Evolutionary conservation across 441 rosid genomes (phyloP).

Genomic region (Eutrema salsugineum): DNA sequence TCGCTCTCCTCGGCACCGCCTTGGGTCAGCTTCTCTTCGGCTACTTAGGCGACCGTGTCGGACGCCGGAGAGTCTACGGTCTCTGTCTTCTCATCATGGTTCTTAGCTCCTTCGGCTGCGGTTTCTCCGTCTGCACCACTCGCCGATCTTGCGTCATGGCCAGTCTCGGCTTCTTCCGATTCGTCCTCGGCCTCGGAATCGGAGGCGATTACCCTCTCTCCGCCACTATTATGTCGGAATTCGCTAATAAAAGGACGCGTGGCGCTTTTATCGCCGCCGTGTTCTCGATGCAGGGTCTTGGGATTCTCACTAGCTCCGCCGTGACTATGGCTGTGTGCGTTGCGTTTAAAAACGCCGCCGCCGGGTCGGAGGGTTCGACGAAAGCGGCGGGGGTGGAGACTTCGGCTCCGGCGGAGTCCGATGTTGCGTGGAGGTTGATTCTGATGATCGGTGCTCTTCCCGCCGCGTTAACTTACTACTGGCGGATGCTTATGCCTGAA

Average conservation of each 20-base stretch:
- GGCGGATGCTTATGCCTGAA: constrained; percentile 88
- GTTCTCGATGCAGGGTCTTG: constrained; percentile 76
- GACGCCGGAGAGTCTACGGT: constrained; percentile 68
- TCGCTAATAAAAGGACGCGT: constrained; percentile 64
- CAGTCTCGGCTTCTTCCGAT: constrained; percentile 47
- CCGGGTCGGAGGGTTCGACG: constrained; percentile 7
- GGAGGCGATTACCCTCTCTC: constrained; percentile 79
- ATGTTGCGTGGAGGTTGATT: constrained; percentile 47
- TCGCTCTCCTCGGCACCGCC: constrained; percentile 55
- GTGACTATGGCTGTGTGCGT: constrained; percentile 48
- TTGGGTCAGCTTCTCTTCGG: constrained; percentile 68
- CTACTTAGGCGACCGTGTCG: constrained; percentile 52
- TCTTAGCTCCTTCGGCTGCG: constrained; percentile 54
- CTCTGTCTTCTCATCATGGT: constrained; percentile 54
- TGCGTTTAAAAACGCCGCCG: constrained; percentile 25
- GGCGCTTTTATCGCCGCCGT: constrained; percentile 69
- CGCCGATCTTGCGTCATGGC: constrained; percentile 39
- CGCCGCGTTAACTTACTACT: constrained; percentile 66
- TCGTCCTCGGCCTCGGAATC: constrained; percentile 57
- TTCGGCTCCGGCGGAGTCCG: constrained; percentile 42
- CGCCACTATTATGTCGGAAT: constrained; percentile 79
- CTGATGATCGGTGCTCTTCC: constrained; percentile 77
- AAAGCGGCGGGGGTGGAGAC: constrained; percentile 23
- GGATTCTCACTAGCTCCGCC: constrained; percentile 50
- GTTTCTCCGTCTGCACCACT: constrained; percentile 60